A percentile compares a stretch with the other conserved stretches of the same genome.
Evolutionary conservation across 2,329 filamentous ascomycete species (phyloP).

Genomic region (Trichoderma atroviride): DNA sequence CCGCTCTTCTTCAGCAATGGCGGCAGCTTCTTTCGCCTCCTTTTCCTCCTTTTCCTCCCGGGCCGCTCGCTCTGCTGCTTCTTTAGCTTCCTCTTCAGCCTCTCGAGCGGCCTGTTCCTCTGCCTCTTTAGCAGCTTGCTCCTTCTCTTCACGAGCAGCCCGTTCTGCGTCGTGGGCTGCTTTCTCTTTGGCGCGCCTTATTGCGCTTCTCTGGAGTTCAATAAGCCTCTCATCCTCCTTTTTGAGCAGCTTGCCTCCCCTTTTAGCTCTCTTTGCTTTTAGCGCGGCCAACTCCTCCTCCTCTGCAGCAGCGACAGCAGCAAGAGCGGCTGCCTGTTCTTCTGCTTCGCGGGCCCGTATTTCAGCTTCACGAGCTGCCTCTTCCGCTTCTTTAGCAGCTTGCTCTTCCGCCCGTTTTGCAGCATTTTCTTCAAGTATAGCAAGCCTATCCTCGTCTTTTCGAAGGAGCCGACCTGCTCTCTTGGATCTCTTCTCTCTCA

Average conservation of each 20-base stretch:
- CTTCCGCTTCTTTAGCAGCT: constrained; percentile 35
- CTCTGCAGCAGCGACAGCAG: constrained; percentile 39
- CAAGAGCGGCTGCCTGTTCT: constrained; percentile 28
- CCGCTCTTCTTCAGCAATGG: constrained; percentile 38
- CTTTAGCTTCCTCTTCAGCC: constrained; percentile 30
- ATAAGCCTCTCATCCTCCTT: constrained; percentile 20
- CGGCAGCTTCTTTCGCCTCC: constrained; percentile 28
- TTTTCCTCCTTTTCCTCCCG: constrained; percentile 29
- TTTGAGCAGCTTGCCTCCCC: neutral
- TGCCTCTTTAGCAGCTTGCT: constrained; percentile 26
- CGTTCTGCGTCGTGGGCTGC: constrained; percentile 34
- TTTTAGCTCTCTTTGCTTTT: constrained; percentile 35
- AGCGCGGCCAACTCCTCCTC: constrained; percentile 47
- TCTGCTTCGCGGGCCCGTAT: constrained; percentile 29
- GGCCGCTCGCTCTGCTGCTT: constrained; percentile 7
- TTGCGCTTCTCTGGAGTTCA: constrained; percentile 30
- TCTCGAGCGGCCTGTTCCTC: constrained; percentile 29
- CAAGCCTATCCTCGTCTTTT: constrained; percentile 27
- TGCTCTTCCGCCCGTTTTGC: constrained; percentile 22
- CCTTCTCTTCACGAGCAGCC: constrained; percentile 28
- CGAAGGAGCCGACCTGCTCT: constrained; percentile 19
- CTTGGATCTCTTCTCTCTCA: constrained; percentile 38
- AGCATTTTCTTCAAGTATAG: constrained; percentile 2
- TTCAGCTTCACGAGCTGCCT: constrained; percentile 28
- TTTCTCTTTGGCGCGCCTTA: constrained; percentile 31